Base-by-base conservation (phyloP, 139 green algal genomes). In the Haematococcus sp. region DNA sequence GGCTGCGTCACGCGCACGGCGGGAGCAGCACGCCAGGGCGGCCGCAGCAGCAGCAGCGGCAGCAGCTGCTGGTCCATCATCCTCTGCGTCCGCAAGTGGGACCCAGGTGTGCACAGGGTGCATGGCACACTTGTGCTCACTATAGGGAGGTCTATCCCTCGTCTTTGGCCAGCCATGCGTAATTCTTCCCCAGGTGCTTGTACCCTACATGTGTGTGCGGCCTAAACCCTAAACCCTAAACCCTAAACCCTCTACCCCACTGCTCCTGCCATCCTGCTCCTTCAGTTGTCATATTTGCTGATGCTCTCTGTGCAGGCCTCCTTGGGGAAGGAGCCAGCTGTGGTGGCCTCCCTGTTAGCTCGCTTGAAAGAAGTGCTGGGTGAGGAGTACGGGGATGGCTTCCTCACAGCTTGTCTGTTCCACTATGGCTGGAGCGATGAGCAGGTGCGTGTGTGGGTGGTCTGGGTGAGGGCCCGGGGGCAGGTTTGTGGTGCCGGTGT, bases 351-450 rank as follows among this genome's bases (percentile, higher is more conserved):
- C 40, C 40, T 49, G 7, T 49, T 49, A 11, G 40, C 40, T 11
- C 7, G 40, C 7, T 80, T 95, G 27, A 79, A 83, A 32, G 91
- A 95, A 13, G 34, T 96, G 59, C 79, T 96, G 33, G 91, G 91
- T 17, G 85, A 91, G 43, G 85, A 91, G 44, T 94, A 86, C 76
- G 91, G 91, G 0, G 79, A 87, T 34, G 91, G 91, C 32, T 96
- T 87, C 61, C 43, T 96, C 9, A 83, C 80, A 13, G 80, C 81
- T 1, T 88, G 81, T 51, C 76, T 96, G 32, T 63, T 87, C 17
- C 71, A 71, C 19, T 81, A 76, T 58, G 81, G 71, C 30, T 68
- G 68, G 31, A 80, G 83, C 55, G 58, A 83, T 0, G 90, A 95
- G 73, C 74, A 76, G 54, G 89, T 81, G 30, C 56, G 33, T 35